These are phyloP conservation scores for Garcileccinum viscosum DNA, from an alignment of 1,284 basidiomycete genomes.

Conservation along the genomic window DNA sequence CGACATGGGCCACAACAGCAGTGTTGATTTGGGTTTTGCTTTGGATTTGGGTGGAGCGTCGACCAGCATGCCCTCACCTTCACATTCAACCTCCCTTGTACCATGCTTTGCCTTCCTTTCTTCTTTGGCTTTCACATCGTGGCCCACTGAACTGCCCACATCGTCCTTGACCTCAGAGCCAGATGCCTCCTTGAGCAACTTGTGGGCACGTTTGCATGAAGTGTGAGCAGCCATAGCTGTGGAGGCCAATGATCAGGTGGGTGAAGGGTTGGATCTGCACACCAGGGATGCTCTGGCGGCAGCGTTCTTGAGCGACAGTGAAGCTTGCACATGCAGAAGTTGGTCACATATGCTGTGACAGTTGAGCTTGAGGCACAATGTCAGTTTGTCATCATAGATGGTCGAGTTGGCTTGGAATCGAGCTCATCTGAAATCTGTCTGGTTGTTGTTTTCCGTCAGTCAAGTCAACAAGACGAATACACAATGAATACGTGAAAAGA, in stretches of 20 bases:
- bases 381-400: conserved; percentile 67
- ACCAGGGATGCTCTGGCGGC: conserved; percentile 11
- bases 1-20: conserved; percentile 23
- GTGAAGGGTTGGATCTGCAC: conserved; percentile 35
- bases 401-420: conserved; percentile 79
- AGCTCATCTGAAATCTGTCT: conserved; percentile 77
- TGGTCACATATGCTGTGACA: conserved; percentile 54
- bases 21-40: neutral
- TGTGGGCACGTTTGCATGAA: conserved; percentile 32
- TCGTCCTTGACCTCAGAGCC: conserved; percentile 33
- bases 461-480: neutral
- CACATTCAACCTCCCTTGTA: conserved; percentile 3
- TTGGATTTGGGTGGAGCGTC: conserved; percentile 22
- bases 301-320: conserved; percentile 11
- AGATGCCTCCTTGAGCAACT: conserved; percentile 28
- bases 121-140: conserved; percentile 12
- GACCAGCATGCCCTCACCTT: conserved; percentile 12
- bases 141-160: conserved; percentile 9
- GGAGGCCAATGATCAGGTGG: conserved; percentile 31
- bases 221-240: conserved; percentile 4
- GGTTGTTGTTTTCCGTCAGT: neutral
- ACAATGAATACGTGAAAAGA: conserved; percentile 19
- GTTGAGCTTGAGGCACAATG: conserved; percentile 58
- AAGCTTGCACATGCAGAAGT: conserved; percentile 29
- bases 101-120: conserved; percentile 5